Evolutionary conservation across 805 yeast genomes (phyloP), one percentile per base, ranked within the genome.

Genomic region (Candida berthetii): DNA sequence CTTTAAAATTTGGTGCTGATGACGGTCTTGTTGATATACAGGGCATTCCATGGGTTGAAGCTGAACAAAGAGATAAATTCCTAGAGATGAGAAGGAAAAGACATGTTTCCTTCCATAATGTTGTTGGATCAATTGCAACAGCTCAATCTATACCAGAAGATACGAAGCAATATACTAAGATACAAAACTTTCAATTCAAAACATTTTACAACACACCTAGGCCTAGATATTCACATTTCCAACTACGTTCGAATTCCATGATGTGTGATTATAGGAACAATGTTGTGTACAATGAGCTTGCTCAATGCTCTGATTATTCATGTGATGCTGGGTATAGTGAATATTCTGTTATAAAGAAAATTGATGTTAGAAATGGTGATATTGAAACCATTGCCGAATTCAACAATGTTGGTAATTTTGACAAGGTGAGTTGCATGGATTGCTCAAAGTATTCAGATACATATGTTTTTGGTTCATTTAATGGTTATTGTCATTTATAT

Each of bases 161-260:
- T 16, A 39, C 35, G 16, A 27, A 40, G 2, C 17, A 35, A 13
- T 17, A 40, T 27, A 52, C 50, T 24, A 4, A 36, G 16, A 66
- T 58, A 49, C 59, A 62, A 48, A 44, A 11, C n/a, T 27, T 27
- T 13, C 13, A 27, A 27, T 27, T 13, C 29, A 27, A 27, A 27
- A 27, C 24, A 8, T 22, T 22, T 22, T 22, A 22, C 24, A 22
- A 22, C 8, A 64, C 20, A 55, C 65, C 79, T 8, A 69, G 67
- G 39, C 74, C 80, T 6, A 69, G 66, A 46, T 60, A 76, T 11
- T 68, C 72, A 16, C 84, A 80, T 60, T 77, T 78, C 54, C 84
- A 78, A 57, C 61, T 79, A 28, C 58, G 84, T 14, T 71, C 75
- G 42, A 41, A 41, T 24, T 57, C 77, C 38, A 68, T 79, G 7